phyloP scores from a whole-genome alignment of 139 green algal genomes.

The Chlamydomonas sp. region DNA sequence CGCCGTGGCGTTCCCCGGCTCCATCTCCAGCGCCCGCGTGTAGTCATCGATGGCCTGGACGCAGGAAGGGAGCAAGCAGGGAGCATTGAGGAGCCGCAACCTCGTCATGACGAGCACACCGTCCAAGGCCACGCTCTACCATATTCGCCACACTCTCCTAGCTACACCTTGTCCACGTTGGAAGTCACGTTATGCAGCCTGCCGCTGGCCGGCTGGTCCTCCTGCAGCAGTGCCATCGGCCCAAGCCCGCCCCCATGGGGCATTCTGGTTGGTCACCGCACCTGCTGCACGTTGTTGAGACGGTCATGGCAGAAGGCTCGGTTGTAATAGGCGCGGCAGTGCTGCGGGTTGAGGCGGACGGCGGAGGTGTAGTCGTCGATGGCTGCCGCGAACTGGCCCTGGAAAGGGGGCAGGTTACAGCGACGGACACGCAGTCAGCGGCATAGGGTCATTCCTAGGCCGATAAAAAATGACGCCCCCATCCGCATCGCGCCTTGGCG shows the following conservation, averaged over 20 bases:
- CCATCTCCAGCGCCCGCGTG: slow-evolving; percentile 69
- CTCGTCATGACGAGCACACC: no score
- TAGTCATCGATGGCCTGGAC: slow-evolving; percentile 77
- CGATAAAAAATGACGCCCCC: not conserved
- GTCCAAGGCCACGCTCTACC: no score
- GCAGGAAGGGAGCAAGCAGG: no score
- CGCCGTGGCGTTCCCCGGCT: slow-evolving; percentile 80
- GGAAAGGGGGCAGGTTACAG: not conserved
- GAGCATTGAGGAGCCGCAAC: no score
- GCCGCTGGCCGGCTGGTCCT: no score
- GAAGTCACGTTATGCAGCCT: no score
- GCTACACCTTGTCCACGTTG: not conserved
- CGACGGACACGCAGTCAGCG: not conserved
- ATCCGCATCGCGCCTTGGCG: not conserved
- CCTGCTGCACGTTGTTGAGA: slow-evolving; percentile 44
- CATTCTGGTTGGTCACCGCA: not conserved
- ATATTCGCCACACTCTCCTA: not conserved
- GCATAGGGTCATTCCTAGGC: not conserved
- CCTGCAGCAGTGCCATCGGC: no score
- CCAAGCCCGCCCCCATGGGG: no score
- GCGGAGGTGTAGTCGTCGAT: slow-evolving; percentile 83
- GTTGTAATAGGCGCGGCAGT: slow-evolving; percentile 89
- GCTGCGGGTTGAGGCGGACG: slow-evolving; percentile 73
- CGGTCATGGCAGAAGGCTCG: slow-evolving; percentile 73
- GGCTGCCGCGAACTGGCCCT: slow-evolving; percentile 75